Evolutionary conservation across 2,329 filamentous ascomycete species (phyloP).

Genomic region (Diaporthe australafricana): DNA sequence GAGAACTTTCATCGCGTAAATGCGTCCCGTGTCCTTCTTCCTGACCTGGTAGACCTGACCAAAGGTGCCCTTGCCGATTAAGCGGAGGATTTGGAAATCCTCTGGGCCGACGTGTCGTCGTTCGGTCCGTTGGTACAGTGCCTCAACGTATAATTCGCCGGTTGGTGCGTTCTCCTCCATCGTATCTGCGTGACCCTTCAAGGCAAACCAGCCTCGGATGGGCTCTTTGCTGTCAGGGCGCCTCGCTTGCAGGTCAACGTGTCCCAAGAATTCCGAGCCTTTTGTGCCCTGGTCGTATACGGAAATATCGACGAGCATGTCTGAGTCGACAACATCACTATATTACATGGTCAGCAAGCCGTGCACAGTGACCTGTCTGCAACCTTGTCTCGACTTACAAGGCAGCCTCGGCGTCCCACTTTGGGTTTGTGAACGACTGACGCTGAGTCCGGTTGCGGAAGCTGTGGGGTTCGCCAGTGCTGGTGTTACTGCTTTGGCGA

Average conservation of each 20-base stretch:
- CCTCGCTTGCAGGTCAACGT: conserved; percentile 82
- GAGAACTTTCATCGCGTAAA: conserved; percentile 99
- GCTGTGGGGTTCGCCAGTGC: conserved; percentile 74
- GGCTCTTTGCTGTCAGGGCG: conserved; percentile 74
- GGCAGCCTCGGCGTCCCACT: conserved; percentile 94
- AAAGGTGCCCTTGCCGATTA: conserved; percentile 98
- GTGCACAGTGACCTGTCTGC: not conserved
- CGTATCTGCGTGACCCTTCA: conserved; percentile 81
- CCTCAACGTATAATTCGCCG: conserved; percentile 89
- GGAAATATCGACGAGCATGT: conserved; percentile 91
- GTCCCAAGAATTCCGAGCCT: conserved; percentile 91
- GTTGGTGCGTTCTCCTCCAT: conserved; percentile 78
- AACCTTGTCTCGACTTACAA: conserved; percentile 74
- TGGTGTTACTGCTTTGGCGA: conserved; percentile 95
- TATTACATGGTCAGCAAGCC: not conserved
- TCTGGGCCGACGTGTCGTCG: conserved; percentile 94
- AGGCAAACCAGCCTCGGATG: conserved; percentile 85
- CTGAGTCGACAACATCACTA: conserved; percentile 92
- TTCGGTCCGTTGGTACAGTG: conserved; percentile 86
- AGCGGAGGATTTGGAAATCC: conserved; percentile 94
- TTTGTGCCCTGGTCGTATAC: conserved; percentile 87
- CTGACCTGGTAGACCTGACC: conserved; percentile 98
- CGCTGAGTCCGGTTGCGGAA: conserved; percentile 69
- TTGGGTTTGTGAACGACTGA: conserved; percentile 80
- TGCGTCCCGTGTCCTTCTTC: conserved; percentile 94